Evolutionary conservation across 2,329 filamentous ascomycete species (phyloP).

Genomic region (Trichoderma polysporum): DNA sequence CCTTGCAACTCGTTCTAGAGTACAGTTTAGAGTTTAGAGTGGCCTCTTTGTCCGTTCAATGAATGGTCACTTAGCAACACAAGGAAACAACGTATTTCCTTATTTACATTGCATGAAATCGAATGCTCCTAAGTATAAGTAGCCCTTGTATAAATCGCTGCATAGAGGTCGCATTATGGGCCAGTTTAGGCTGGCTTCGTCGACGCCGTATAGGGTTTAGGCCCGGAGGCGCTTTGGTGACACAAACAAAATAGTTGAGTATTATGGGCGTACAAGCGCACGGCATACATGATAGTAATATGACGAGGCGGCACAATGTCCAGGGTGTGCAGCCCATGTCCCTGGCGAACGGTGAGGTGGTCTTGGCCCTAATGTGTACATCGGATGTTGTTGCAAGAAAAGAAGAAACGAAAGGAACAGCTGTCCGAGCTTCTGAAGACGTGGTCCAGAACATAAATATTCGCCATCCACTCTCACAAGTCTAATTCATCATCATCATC

Average conservation of each 20-base stretch:
- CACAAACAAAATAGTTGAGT: conserved; percentile 7
- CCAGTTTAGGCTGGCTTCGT: background rate
- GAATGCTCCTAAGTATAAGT: background rate
- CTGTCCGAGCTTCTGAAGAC: background rate
- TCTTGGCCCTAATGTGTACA: background rate
- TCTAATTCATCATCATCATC: background rate
- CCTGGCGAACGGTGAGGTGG: background rate
- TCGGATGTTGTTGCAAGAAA: background rate
- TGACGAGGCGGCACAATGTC: background rate
- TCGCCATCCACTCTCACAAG: background rate
- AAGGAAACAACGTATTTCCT: background rate
- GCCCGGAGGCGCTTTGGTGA: background rate
- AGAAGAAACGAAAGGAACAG: background rate
- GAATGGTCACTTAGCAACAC: background rate
- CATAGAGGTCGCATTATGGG: background rate
- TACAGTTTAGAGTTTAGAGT: background rate
- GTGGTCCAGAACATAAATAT: background rate
- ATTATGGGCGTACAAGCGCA: background rate
- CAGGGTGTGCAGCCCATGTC: background rate
- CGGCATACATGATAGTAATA: background rate
- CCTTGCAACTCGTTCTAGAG: too few species aligned
- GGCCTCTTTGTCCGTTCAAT: background rate
- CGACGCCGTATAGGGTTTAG: background rate
- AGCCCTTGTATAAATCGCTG: background rate
- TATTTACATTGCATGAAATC: background rate